Conservation (phyloP, 306 rosid genomes). For the Pueraria montana region DNA sequence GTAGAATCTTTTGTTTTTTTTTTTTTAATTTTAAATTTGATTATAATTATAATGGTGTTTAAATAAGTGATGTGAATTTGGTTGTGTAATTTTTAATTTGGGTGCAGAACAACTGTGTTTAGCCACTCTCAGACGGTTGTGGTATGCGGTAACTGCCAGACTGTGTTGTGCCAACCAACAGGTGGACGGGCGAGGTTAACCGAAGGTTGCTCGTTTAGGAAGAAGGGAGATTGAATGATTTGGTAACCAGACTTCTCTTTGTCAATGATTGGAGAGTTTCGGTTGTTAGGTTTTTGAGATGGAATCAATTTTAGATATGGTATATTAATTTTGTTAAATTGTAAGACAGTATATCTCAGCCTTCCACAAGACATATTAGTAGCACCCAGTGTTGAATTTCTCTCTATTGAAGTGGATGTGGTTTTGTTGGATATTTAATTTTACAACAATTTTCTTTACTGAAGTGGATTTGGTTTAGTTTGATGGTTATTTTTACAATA, state of each 20-base stretch:
- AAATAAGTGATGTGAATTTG: not conserved
- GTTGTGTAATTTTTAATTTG: not conserved
- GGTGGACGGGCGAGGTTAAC: conserved; percentile 63
- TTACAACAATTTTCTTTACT: not conserved
- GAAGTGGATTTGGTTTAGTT: not conserved
- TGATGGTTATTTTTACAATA: not conserved
- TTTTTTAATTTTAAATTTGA: not conserved
- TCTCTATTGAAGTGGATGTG: not conserved
- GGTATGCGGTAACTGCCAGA: conserved; percentile 65
- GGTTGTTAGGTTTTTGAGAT: conserved; percentile 25
- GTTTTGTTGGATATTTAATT: conserved; percentile 29
- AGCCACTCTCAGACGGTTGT: conserved; percentile 68
- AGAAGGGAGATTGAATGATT: conserved; percentile 58
- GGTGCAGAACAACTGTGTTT: conserved; percentile 64
- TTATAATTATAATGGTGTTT: not conserved
- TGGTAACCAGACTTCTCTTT: conserved; percentile 8
- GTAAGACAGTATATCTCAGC: not conserved
- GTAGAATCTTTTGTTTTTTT: not conserved
- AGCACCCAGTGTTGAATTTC: not conserved
- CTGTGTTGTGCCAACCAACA: conserved; percentile 64
- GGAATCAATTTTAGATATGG: conserved; percentile 19
- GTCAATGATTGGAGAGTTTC: not conserved
- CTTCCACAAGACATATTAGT: not conserved
- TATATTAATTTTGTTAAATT: conserved; percentile 42
- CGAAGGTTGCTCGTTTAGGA: conserved; percentile 64